Percentiles rank a stretch among this genome's conserved stretches.
Conservation (phyloP, 805 yeast genomes). For the Wickerhamomyces bisporus region DNA sequence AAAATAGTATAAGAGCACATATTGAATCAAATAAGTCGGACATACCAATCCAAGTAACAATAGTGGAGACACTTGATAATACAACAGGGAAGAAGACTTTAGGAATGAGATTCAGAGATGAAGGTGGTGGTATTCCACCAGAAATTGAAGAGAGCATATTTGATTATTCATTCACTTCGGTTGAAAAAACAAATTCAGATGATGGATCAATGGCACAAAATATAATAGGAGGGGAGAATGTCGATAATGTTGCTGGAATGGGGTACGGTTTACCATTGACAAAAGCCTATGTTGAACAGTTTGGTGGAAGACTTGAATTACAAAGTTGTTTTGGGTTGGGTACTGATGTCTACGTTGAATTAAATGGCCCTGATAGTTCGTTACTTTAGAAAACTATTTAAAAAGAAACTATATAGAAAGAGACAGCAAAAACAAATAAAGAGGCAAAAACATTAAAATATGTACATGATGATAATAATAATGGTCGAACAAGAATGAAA, state of each 20-base stretch:
- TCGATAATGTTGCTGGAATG: conserved; percentile 81
- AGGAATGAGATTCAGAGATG: conserved; percentile 75
- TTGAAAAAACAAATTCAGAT: conserved; percentile 48
- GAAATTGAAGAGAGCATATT: conserved; percentile 62
- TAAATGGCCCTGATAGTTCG: conserved; percentile 27
- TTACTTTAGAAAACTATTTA: conserved; percentile 6
- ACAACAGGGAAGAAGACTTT: conserved; percentile 27
- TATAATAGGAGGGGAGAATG: conserved; percentile 67
- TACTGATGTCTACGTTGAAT: conserved; percentile 63
- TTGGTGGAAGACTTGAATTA: conserved; percentile 63
- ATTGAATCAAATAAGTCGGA: conserved; percentile 52
- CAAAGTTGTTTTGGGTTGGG: conserved; percentile 77
- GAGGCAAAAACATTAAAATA: too few species aligned
- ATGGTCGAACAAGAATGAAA: too few species aligned
- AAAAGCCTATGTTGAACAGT: conserved; percentile 65
- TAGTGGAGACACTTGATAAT: conserved; percentile 29
- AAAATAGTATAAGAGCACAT: conserved; percentile 84
- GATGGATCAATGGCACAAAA: conserved; percentile 46
- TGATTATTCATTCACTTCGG: conserved; percentile 84
- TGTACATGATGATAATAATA: conserved; percentile 7
- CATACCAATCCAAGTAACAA: conserved; percentile 42
- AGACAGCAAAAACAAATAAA: too few species aligned
- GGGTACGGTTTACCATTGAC: conserved; percentile 93
- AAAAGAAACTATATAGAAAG: not conserved
- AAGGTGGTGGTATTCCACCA: conserved; percentile 84